These are phyloP conservation scores for Colletotrichum simmondsii DNA, from an alignment of 2,329 filamentous ascomycete species.

Conservation along the genomic window DNA sequence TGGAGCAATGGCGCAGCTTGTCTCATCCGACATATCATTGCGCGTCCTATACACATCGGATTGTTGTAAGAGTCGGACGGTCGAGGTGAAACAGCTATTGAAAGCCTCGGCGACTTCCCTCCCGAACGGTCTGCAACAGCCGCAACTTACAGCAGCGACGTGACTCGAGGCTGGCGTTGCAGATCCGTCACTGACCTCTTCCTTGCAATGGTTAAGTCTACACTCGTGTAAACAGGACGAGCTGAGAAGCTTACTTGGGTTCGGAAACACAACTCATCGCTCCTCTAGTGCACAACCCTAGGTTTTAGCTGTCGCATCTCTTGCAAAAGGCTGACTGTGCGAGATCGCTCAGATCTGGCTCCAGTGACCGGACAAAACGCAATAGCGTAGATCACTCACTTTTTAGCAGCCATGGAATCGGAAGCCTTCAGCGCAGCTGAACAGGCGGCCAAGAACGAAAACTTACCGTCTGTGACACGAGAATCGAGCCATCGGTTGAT, in stretches of 20 bases:
- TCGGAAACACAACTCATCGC: neutral
- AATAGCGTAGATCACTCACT: slow-evolving; percentile 7
- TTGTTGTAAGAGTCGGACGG: slow-evolving; percentile 14
- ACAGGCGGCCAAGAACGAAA: slow-evolving; percentile 12
- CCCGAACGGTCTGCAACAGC: slow-evolving; percentile 25
- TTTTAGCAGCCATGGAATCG: slow-evolving; percentile 22
- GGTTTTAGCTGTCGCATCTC: slow-evolving; percentile 1
- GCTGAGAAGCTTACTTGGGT: neutral
- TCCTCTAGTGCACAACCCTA: neutral
- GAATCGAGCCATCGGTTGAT: slow-evolving; percentile 15
- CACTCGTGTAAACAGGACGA: neutral
- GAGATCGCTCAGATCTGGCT: neutral
- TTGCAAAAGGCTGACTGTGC: neutral
- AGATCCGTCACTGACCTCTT: slow-evolving; percentile 26
- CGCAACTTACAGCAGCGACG: slow-evolving; percentile 6
- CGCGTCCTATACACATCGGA: slow-evolving; percentile 12
- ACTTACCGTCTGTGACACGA: slow-evolving; percentile 6
- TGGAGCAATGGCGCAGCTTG: slow-evolving; percentile 22
- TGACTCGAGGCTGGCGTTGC: slow-evolving; percentile 30
- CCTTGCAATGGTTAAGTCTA: neutral
- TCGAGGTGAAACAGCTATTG: slow-evolving; percentile 32
- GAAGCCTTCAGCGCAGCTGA: slow-evolving; percentile 8
- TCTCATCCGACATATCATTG: slow-evolving; percentile 22
- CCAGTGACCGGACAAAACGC: neutral
- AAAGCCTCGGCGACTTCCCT: slow-evolving; percentile 27